Evolutionary conservation across 768 basidiomycete species (phyloP), one percentile per base, ranked within the genome.

Genomic region (Albatrellus ellisii): DNA sequence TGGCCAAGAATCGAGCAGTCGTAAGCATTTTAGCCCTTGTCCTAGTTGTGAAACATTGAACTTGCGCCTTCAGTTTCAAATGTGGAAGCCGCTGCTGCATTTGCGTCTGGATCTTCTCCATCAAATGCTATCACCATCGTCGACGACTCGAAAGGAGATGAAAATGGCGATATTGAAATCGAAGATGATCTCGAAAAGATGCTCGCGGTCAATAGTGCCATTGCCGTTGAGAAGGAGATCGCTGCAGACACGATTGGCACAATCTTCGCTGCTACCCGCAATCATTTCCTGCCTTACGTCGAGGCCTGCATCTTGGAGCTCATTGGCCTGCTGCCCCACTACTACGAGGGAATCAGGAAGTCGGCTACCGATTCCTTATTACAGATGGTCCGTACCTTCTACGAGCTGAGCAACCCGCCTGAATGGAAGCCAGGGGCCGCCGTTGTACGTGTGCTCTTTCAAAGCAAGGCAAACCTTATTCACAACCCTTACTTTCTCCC

Each of bases 141-240:
- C 42, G 75, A 77, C 28, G 79, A 73, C 48, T 62, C 56, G 10
- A 73, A 78, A 50, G 70, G 71, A n/a, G 70, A 66, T 47, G 4
- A 36, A 26, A 36, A 17, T n/a, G 57, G 62, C n/a, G 70, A 74
- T 27, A 62, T 71, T 43, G 81, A 86, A 46, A 61, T 78, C 44
- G 86, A 88, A 45, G 84, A 89, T 40, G 86, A 90, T 52, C 61
- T 88, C 38, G 87, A 88, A 52, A 88, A 89, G 61, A 69, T 88
- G 61, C 73, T 90, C 56, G 86, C 90, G 47, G 88, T 92, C 47
- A 94, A 91, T 67, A 88, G 84, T 52, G 92, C 91, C 17, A 82
- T 98, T 50, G 92, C 92, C 32, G 90, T 98, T 43, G 95, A 99
- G 70, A 99, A 99, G 63, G 95, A 99, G 68, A 95, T 97, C 46